phyloP scores from a whole-genome alignment of 2,329 filamentous ascomycete genomes.

The Lasiodiplodia theobromae region DNA sequence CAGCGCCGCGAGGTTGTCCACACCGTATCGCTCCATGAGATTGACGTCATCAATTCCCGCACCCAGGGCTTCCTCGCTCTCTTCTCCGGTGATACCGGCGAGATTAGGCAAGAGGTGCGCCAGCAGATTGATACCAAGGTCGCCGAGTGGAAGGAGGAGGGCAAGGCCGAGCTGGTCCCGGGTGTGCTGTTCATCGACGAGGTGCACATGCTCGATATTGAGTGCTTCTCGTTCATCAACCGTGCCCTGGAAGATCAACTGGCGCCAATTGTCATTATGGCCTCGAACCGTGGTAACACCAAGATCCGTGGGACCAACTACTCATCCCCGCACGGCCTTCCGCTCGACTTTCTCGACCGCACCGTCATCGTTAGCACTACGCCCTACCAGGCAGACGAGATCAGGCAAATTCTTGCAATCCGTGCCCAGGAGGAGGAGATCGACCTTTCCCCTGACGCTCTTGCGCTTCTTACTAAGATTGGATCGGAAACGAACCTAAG shows the following conservation, averaged over 20 bases:
- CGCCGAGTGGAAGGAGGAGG: slow-evolving; percentile 98
- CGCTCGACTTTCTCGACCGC: slow-evolving; percentile 93
- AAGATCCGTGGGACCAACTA: slow-evolving; percentile 94
- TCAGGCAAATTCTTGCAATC: slow-evolving; percentile 90
- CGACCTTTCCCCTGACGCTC: slow-evolving; percentile 85
- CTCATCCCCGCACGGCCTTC: slow-evolving; percentile 89
- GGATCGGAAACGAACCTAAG: slow-evolving; percentile 89
- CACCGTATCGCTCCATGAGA: slow-evolving; percentile 96
- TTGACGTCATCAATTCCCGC: slow-evolving; percentile 98
- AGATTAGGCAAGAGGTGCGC: slow-evolving; percentile 95
- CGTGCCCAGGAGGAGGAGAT: slow-evolving; percentile 96
- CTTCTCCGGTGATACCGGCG: slow-evolving; percentile 96
- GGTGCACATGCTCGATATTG: slow-evolving; percentile 99
- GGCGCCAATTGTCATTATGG: slow-evolving; percentile 98
- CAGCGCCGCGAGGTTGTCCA: slow-evolving; percentile 97
- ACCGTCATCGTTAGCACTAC: slow-evolving; percentile 97
- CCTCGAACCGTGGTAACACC: slow-evolving; percentile 91
- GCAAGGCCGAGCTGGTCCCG: slow-evolving; percentile 97
- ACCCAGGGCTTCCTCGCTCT: slow-evolving; percentile 98
- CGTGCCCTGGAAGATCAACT: slow-evolving; percentile 93
- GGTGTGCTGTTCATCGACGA: slow-evolving; percentile 98
- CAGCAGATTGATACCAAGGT: slow-evolving; percentile 99
- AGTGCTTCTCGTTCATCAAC: slow-evolving; percentile 99
- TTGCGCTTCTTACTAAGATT: slow-evolving; percentile 94
- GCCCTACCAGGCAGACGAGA: slow-evolving; percentile 80